Base-by-base conservation (phyloP, 139 green algal species). In the Asterochloris sp. region DNA sequence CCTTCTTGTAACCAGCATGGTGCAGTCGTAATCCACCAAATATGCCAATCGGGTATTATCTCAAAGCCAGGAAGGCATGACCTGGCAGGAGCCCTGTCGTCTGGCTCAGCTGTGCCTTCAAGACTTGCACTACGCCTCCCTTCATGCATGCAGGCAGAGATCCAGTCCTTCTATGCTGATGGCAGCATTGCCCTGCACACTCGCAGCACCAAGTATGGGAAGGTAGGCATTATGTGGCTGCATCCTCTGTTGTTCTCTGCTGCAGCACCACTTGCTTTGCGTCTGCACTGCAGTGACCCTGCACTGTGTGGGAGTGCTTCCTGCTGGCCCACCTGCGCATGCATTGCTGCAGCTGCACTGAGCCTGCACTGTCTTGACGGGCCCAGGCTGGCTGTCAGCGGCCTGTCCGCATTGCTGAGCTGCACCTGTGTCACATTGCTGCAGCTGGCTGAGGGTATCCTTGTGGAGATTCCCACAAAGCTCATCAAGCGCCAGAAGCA, bases 401-500 rank as follows among this genome's bases (percentile, higher is more conserved):
- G 66, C 66, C 66, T 24, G 17, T 10, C 66, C 17, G 66, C 21
- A 21, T 71, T 27, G 15, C 28, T 79, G 15, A 67, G 29, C 69
- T 28, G 69, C 74, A 67, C 24, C 23, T 27, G 17, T 79, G 74
- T 11, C 77, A 29, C 54, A 27, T 14, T 6, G 60, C 0, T 77
- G 71, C 88, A 93, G 88, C 88, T 97, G 21, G 79, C 68, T 12
- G 79, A 87, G 28, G 95, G 94, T 1, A 86, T 92, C 84, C 83
- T 96, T 54, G 84, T 98, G 21, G 69, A 66, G 16, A 90, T 98
- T 1, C 87, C 91, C 0, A 83, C 91, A 12, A 90, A 83, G 16
- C 89, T 98, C 13, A 88, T 98, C 17, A 94, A 92, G 77, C 90
- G 95, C 14, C 93, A 98, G 79, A 93, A 93, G 79, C 91, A 94